Conservation (phyloP, 1,284 basidiomycete genomes). For the Entoloma clypeatum region DNA sequence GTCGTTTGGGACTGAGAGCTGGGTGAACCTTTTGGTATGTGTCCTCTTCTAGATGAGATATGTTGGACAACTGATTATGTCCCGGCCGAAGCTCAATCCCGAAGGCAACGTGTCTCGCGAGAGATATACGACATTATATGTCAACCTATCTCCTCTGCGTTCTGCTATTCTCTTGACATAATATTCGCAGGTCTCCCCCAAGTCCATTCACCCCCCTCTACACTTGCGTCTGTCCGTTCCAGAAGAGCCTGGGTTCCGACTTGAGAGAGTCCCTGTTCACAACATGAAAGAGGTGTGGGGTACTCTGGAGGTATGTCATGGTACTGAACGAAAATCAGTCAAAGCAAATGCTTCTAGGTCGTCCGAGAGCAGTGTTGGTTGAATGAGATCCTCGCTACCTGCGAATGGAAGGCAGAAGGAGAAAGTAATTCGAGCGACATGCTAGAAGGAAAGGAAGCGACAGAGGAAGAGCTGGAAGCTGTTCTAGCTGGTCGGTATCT, state of each 20-base stretch:
- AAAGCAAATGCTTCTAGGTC: slow-evolving; percentile 39
- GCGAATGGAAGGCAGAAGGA: slow-evolving; percentile 57
- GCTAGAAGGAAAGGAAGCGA: slow-evolving; percentile 34
- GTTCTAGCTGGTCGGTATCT: slow-evolving; percentile 46
- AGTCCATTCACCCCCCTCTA: slow-evolving; percentile 60
- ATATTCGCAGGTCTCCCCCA: slow-evolving; percentile 54
- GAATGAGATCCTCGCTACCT: slow-evolving; percentile 57
- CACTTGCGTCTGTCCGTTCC: slow-evolving; percentile 59
- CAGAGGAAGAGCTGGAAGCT: slow-evolving; percentile 53
- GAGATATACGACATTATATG: slow-evolving; percentile 46
- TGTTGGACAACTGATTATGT: slow-evolving; percentile 1
- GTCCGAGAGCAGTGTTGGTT: slow-evolving; percentile 78
- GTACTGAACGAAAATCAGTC: slow-evolving; percentile 2
- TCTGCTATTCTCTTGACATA: background rate
- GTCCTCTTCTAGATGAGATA: background rate
- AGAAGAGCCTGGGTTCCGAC: slow-evolving; percentile 66
- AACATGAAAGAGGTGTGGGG: slow-evolving; percentile 69
- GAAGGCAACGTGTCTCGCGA: slow-evolving; percentile 42
- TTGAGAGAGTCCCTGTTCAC: slow-evolving; percentile 65
- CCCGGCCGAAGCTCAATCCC: slow-evolving; percentile 41
- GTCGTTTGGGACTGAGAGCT: slow-evolving; percentile 53
- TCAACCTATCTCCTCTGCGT: slow-evolving; percentile 22
- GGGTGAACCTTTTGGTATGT: slow-evolving; percentile 66
- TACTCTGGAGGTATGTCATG: slow-evolving; percentile 54
- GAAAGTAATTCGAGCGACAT: slow-evolving; percentile 27